These are phyloP conservation scores for Sechiopsis laciniata DNA, from an alignment of 306 rosid genomes.

Conservation along the genomic window DNA sequence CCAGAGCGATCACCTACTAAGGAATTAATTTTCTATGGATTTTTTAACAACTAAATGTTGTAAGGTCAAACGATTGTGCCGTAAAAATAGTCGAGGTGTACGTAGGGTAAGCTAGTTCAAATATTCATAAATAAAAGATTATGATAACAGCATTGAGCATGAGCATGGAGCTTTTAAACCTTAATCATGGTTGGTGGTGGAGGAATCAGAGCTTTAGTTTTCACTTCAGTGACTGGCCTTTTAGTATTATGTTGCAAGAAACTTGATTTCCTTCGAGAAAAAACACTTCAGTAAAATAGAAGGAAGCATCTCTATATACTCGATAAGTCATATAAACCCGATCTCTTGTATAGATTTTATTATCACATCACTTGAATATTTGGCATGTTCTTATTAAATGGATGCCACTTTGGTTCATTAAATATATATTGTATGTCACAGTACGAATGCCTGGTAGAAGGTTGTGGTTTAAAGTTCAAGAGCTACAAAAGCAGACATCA, in stretches of 20 bases:
- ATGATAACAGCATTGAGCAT: neutral
- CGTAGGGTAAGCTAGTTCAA: too few species aligned
- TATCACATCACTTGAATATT: neutral
- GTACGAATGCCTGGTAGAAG: slow-evolving; percentile 92
- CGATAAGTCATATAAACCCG: neutral
- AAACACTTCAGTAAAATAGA: neutral
- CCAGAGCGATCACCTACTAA: too few species aligned
- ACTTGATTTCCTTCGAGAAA: neutral
- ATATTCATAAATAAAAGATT: too few species aligned
- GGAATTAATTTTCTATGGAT: too few species aligned
- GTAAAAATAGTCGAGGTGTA: too few species aligned
- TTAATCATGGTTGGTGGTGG: neutral
- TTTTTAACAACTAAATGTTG: too few species aligned
- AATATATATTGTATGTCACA: slow-evolving; percentile 26
- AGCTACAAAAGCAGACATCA: slow-evolving; percentile 66
- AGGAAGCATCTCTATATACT: neutral
- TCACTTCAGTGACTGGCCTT: neutral
- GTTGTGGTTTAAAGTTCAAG: slow-evolving; percentile 82
- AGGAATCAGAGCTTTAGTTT: neutral
- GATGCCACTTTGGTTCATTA: neutral
- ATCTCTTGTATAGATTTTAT: neutral
- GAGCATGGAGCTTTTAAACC: neutral
- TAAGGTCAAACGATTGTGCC: too few species aligned
- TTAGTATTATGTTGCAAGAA: neutral
- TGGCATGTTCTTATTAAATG: neutral